Evolutionary conservation across 257 asterid genomes (phyloP), one percentile per base, ranked within the genome.

Genomic region (Jasminum sambac): DNA sequence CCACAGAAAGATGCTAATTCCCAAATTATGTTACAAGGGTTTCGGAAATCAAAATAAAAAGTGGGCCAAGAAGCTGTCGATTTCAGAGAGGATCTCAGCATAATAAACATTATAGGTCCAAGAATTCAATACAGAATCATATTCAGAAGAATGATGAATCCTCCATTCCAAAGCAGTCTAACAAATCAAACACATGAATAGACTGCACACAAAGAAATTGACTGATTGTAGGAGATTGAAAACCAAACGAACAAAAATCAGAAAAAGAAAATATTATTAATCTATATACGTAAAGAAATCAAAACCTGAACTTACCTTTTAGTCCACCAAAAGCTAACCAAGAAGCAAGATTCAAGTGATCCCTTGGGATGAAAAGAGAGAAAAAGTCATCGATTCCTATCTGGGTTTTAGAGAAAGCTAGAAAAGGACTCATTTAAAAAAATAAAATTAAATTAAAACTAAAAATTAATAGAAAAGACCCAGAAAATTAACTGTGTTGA

Each of bases 351-450:
- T 57, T 82, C 84, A 86, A 79, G 86, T 83, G 83, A 84, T 74
- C 69, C 84, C 86, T 83, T 80, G 79, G 71, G 83, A 84, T 68
- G 84, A 85, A 68, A 80, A 80, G n/a, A 79, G 41, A 78, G 77
- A 70, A 71, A 80, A 78, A 58, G 68, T 77, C 84, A 74, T 65
- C 64, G 63, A 59, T 77, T 66, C 74, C 87, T 58, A 69, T 61
- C 48, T 77, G 78, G 70, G 77, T 75, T 75, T 75, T 72, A 74
- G 72, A 63, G 11, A 62, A 57, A 68, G 66, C 71, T 55, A 75
- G 69, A 67, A 46, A 77, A 69, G 71, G 73, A 57, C 41, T 42
- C 78, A 44, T 69, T 68, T 37, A 76, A 65, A 78, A 81, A 75
- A 70, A 64, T 50, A 14, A 25, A 69, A 6, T 30, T 30, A 30